Base-by-base conservation (phyloP, 2,329 filamentous ascomycete species). In the Ophiocordyceps camponoti-floridani region DNA sequence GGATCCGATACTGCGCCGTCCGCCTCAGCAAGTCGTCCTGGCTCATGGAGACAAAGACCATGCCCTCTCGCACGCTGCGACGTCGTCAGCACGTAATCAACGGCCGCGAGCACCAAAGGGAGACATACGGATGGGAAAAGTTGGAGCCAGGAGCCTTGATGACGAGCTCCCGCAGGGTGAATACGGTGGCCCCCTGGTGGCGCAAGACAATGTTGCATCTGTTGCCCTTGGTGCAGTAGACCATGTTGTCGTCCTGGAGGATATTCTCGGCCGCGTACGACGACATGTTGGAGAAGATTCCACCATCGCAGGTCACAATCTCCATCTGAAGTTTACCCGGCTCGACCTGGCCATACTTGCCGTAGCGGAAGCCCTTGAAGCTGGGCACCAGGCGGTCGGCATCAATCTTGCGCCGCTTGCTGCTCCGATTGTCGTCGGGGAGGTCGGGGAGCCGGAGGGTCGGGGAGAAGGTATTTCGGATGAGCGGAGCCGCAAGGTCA, bases 41-140 rank as follows among this genome's bases (percentile, higher is more conserved):
- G 38, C 78, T 74, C 88, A 95, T 94, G 41, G 84, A 76, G 27
- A 96, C 73, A 56, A 95, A 95, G 1, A 96, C 75, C 72, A 95
- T 81, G 41, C 91, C 89, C 70, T 94, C 84, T 61, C 89, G 81
- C 44, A 94, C 80, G 45, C 84, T 89, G 57, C 46, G 7, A 4
- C 27, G 9, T 16, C n/a, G 38, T 41, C 43, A 44, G 38, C 38
- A 13, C 5, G 11, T 5, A 11, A 26, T 28, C 27, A 6, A 23
- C 23, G 23, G 23, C 23, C 23, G 23, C n/a, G 37, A n/a, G 13
- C 4, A 14, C 6, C 37, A 4, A 19, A 14, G 33, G 40, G 41
- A 40, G 40, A 75, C 84, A 62, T 76, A 93, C 84, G 87, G 87
- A 53, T 85, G 80, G 48, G 86, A 88, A 60, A 87, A 94, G 44